Percentiles rank a stretch among this genome's conserved stretches.
These are phyloP conservation scores for Auricularia cornea DNA, from an alignment of 768 basidiomycete genomes.

Conservation along the genomic window DNA sequence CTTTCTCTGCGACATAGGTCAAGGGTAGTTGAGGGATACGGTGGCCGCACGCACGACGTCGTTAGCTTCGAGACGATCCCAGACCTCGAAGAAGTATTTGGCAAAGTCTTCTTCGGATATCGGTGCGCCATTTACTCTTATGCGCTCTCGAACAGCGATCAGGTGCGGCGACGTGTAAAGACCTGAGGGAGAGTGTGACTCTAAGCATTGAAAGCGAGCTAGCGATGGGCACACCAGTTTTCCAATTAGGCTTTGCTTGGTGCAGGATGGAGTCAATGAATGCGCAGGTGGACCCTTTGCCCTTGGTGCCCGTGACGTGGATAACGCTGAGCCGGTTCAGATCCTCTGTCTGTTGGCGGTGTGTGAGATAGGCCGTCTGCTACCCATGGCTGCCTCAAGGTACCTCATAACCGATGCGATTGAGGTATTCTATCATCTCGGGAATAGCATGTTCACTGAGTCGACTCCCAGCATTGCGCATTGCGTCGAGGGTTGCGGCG, in stretches of 20 bases:
- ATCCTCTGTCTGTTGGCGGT: slow-evolving; percentile 59
- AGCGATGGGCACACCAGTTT: slow-evolving; percentile 52
- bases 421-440: slow-evolving; percentile 86
- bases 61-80: slow-evolving; percentile 71
- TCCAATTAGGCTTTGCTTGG: slow-evolving; percentile 63
- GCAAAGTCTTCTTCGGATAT: slow-evolving; percentile 84
- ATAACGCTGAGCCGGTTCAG: slow-evolving; percentile 86
- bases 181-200: slow-evolving; percentile 45
- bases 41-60: slow-evolving; percentile 38
- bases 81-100: slow-evolving; percentile 91
- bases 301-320: slow-evolving; percentile 96
- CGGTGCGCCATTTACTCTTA: slow-evolving; percentile 85
- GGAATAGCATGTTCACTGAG: slow-evolving; percentile 57
- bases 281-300: slow-evolving; percentile 95
- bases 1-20: slow-evolving; percentile 31
- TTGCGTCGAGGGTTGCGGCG: slow-evolving; percentile 82
- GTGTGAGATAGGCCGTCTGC: not conserved
- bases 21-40: slow-evolving; percentile 7
- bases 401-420: slow-evolving; percentile 80
- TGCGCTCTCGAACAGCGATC: slow-evolving; percentile 90
- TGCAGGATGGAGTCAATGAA: slow-evolving; percentile 84
- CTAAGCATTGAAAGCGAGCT: not conserved
- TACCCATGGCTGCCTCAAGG: slow-evolving; percentile 16
- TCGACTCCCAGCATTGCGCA: slow-evolving; percentile 62
- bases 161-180: slow-evolving; percentile 96